Base-by-base conservation (phyloP, 2,329 filamentous ascomycete species). In the Diaporthe humulicola region DNA sequence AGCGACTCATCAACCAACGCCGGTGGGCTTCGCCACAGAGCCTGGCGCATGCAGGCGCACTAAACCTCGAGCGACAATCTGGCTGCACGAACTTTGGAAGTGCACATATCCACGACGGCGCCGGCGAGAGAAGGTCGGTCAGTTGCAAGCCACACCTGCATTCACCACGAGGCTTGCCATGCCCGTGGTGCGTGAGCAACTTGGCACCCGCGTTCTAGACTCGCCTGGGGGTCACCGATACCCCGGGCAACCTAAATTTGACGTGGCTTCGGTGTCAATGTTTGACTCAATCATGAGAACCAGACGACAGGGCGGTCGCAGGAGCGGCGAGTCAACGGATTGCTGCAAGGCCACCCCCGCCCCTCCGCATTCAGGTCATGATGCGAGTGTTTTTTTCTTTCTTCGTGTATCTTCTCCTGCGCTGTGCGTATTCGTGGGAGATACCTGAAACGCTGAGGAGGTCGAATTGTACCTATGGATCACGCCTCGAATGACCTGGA, bases 191-290 rank as follows among this genome's bases (percentile, higher is more conserved):
- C 42, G 22, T n/a, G 61, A 52, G 22, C 2, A 67, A 52, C 45
- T 52, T 67, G 64, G 45, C 64, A 28, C 15, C 64, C 30, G 42
- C 64, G 64, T 48, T 67, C 64, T 52, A 67, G 64, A 67, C 64
- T 67, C 33, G 45, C n/a, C 15, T 67, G 48, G 64, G 52, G 28
- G 45, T n/a, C 40, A 52, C 19, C 19, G 22, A 40, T n/a, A 5
- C 30, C 42, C 40, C 25, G 22, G 30, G 30, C 19, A 22, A 36
- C 64, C 45, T n/a, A 52, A 67, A 19, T 36, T 40, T 15, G 33
- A 28, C 33, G 22, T 52, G 64, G 64, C 45, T 6, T 38, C 33
- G 33, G 45, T n/a, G 45, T 14, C 45, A 67, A 50, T 30, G 64
- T 67, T 52, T 67, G 64, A 52, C 64, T 52, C 64, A 28, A 52